Base-by-base conservation (phyloP, 768 basidiomycete genomes). In the Lentinus tigrinus region DNA sequence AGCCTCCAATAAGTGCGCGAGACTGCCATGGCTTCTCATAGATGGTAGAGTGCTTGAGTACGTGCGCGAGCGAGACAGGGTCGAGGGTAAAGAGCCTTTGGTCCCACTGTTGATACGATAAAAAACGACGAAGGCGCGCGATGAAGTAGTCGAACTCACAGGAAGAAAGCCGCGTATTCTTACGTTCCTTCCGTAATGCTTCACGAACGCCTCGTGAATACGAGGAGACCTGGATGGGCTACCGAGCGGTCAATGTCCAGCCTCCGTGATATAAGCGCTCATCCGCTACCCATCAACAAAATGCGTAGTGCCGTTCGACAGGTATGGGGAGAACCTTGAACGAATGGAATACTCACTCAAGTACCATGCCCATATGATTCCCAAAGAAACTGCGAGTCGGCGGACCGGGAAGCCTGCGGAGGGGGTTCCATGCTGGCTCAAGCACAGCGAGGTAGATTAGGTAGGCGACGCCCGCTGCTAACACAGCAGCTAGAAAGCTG, bases 11-110 rank as follows among this genome's bases (percentile, higher is more conserved):
- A 43, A 91, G 73, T 46, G 78, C 75, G 24, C 93, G 84, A 2
- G 91, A 88, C 61, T 85, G 84, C 81, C 83, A 87, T 10, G 94
- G 92, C 69, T 96, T 96, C 68, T 92, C 88, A 67, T 92, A 94
- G 37, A 85, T 76, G 39, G 79, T 77, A 14, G 85, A 78, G 56
- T 92, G 82, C 65, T 88, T 87, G 49, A 95, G 74, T 38, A 96
- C 80, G 66, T 95, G 85, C 11, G 79, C 72, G 31, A 95, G 69
- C 0, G 93, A 88, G 23, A 81, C 69, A 4, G 93, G 90, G 67
- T 96, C 94, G 42, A 93, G 77, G 0, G 92, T 91, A 54, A 93
- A 76, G 1, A 96, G 81, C 36, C 94, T 85, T 40, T 85, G 79
- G 58, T 89, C 91, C 83, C 86, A 89, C 90, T 93, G 56, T 5